Percentiles rank a stretch among this genome's conserved stretches.
Evolutionary conservation across 495 filamentous ascomycete species (phyloP).

Genomic region (Neurospora sp.): DNA sequence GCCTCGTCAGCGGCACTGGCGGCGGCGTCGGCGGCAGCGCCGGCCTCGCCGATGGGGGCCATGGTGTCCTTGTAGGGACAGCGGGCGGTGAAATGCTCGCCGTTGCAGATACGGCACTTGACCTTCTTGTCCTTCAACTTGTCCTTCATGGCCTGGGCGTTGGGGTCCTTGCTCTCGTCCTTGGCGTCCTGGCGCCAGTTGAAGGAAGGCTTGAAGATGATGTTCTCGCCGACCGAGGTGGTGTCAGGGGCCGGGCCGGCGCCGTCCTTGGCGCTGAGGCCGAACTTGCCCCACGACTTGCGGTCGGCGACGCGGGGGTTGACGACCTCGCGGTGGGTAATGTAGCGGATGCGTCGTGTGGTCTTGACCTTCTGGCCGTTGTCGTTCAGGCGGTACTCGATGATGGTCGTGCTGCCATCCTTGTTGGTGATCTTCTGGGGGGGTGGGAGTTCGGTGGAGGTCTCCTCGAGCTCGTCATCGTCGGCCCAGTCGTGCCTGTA

Average conservation of each 20-base stretch:
- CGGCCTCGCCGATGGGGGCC: conserved; percentile 44
- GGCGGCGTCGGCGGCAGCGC: conserved; percentile 40
- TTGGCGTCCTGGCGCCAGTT: conserved; percentile 86
- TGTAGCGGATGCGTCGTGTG: conserved; percentile 85
- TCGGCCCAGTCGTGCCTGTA: conserved; percentile 77
- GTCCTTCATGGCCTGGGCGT: conserved; percentile 73
- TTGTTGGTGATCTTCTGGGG: conserved; percentile 86
- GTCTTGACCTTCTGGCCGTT: conserved; percentile 92
- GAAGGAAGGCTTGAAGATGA: conserved; percentile 78
- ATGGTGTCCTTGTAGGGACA: conserved; percentile 64
- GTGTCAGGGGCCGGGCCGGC: conserved; percentile 66
- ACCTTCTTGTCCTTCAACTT: conserved; percentile 98
- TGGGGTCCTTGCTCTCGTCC: conserved; percentile 66
- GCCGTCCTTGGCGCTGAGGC: conserved; percentile 57
- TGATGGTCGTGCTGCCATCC: conserved; percentile 92
- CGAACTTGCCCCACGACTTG: conserved; percentile 86
- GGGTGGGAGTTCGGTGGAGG: conserved; percentile 67
- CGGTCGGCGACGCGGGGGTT: conserved; percentile 95
- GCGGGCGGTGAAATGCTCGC: conserved; percentile 95
- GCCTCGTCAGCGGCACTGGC: conserved; percentile 44
- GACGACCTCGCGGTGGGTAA: conserved; percentile 78
- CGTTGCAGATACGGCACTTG: conserved; percentile 96
- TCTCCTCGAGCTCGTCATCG: conserved; percentile 84
- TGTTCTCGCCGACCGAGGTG: conserved; percentile 92
- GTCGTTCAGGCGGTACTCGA: conserved; percentile 85